Evolutionary conservation across 225 moss, liverwort and hornwort species (phyloP).

Genomic region (Climacium dendroides): DNA sequence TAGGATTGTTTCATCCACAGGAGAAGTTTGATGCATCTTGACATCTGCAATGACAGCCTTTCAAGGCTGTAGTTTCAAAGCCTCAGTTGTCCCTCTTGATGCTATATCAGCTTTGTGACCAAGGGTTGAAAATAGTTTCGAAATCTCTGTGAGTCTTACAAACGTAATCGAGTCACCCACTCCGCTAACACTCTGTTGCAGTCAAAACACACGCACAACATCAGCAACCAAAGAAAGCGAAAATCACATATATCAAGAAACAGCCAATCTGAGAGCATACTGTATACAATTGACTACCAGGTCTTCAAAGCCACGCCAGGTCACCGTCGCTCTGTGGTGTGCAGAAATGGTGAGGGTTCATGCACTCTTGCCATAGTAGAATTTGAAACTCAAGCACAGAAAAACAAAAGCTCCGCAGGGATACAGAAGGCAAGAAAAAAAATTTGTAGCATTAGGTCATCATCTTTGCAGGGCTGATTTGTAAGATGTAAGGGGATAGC

Average conservation of each 20-base stretch:
- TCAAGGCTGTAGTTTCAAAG: constrained; percentile 7
- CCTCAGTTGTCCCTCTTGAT: background rate
- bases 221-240: background rate
- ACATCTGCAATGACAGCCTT: constrained; percentile 30
- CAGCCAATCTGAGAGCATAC: background rate
- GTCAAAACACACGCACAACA: background rate
- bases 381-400: background rate
- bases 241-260: background rate
- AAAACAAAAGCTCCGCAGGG: background rate
- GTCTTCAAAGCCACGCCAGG: background rate
- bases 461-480: background rate
- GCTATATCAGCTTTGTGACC: background rate
- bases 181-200: constrained; percentile 2
- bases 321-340: background rate
- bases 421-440: background rate
- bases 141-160: background rate
- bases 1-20: constrained; percentile 24
- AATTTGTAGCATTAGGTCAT: background rate
- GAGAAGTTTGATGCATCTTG: constrained; percentile 37
- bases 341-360: background rate
- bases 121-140: background rate
- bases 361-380: background rate
- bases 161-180: background rate
- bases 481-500: background rate
- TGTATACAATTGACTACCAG: background rate